Base-by-base conservation (phyloP, 2,329 filamentous ascomycete genomes). In the Xylaria sp. region DNA sequence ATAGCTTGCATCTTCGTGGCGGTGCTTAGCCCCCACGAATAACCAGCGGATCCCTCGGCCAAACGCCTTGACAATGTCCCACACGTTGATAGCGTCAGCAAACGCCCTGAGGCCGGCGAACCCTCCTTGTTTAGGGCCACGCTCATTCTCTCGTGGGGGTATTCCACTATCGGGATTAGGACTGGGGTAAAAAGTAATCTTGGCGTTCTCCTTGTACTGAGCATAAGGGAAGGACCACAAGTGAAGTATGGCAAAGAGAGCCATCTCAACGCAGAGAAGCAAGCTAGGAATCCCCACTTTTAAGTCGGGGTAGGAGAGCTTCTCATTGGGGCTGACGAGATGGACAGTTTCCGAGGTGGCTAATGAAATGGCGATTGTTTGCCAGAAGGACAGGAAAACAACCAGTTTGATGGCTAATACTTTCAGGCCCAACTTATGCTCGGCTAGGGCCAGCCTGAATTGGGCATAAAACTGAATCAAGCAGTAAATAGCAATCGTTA, bases 301-400 rank as follows among this genome's bases (percentile, higher is more conserved):
- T 70, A 96, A 82, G 74, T 96, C 92, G 0, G 89, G 88, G 43
- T 89, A 89, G 33, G 87, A 86, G 12, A 96, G 77, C 35, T 83
- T 82, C 1, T 82, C 75, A 45, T 83, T 89, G 0, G 90, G 75
- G 64, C 88, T 77, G 35, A 84, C 84, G 52, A 95, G 80, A 15
- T 88, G 82, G 4, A 90, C 83, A 4, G 83, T 82, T 0, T 86
- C 86, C 9, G 62, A 65, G 0, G 82, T 84, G 64, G 77, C 82
- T 37, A 85, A 69, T 4, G 81, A 83, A 64, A 85, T 83, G 66
- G 80, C 76, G 4, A 80, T 78, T 2, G 75, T 83, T 78, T 97
- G 92, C 92, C 92, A 96, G 77, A 96, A 96, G 37, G 89, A 93
- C 69, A 97, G 84, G 81, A 96, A 96, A 72, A 96, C 92, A 72